Conservation (phyloP, 192 early-diverging fungal genomes). For the Podila horticola region DNA sequence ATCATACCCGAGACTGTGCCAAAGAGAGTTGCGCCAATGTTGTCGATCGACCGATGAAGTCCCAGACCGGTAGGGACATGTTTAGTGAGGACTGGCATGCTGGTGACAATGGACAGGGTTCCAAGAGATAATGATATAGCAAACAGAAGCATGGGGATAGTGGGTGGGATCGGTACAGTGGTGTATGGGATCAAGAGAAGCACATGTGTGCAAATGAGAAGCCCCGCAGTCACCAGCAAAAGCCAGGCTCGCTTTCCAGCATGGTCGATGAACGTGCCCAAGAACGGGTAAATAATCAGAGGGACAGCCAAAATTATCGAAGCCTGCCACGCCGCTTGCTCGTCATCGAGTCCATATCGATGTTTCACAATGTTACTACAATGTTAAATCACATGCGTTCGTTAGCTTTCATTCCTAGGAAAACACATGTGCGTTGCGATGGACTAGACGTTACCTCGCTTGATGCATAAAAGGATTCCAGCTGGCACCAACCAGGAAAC, state of each 20-base stretch:
- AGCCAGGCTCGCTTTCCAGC: slow-evolving; percentile 69
- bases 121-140: slow-evolving; percentile 44
- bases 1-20: slow-evolving; percentile 54
- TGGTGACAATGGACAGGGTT: slow-evolving; percentile 54
- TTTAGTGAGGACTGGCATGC: slow-evolving; percentile 53
- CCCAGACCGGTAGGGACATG: slow-evolving; percentile 58
- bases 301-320: slow-evolving; percentile 76
- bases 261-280: slow-evolving; percentile 76
- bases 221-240: slow-evolving; percentile 28
- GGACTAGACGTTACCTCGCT: slow-evolving; percentile 38
- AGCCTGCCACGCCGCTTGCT: slow-evolving; percentile 70
- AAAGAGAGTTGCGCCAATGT: slow-evolving; percentile 55
- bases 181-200: slow-evolving; percentile 25
- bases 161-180: slow-evolving; percentile 40
- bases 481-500: slow-evolving; percentile 49
- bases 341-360: slow-evolving; percentile 70
- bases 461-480: slow-evolving; percentile 58
- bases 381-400: neutral
- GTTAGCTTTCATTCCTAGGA: neutral
- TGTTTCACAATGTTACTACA: slow-evolving; percentile 77
- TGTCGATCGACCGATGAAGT: slow-evolving; percentile 52
- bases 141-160: slow-evolving; percentile 54
- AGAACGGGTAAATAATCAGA: slow-evolving; percentile 73
- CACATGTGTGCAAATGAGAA: slow-evolving; percentile 33
- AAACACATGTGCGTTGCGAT: too few species aligned